Percentiles rank a stretch among this genome's conserved stretches.
Evolutionary conservation across 2,329 filamentous ascomycete genomes (phyloP).

Genomic region (Botrytis byssoidea): DNA sequence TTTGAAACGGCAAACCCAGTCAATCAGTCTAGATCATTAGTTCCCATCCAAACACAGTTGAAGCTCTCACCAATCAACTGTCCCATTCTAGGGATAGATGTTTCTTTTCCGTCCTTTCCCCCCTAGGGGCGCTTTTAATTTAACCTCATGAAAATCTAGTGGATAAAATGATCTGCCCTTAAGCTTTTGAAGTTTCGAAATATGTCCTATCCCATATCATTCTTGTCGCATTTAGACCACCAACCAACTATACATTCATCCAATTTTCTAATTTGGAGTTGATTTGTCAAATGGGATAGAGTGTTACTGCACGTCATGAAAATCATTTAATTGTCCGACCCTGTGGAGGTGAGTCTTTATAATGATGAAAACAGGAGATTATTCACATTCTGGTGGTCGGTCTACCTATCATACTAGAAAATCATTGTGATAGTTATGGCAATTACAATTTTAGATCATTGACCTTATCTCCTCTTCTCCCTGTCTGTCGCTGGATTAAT

Average conservation of each 20-base stretch:
- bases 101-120: not conserved
- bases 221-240: not conserved
- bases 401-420: not conserved
- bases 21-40: not conserved
- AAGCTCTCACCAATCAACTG: not conserved
- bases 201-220: not conserved
- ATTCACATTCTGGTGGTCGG: not conserved
- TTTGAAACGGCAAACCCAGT: slow-evolving; percentile 3
- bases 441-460: not conserved
- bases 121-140: slow-evolving; percentile 9
- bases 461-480: not conserved
- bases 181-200: slow-evolving; percentile 14
- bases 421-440: not conserved
- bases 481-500: not conserved
- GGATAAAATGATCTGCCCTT: not conserved
- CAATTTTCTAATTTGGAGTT: not conserved
- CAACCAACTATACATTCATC: not conserved
- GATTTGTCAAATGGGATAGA: not conserved
- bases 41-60: not conserved
- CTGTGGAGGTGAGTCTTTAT: not conserved
- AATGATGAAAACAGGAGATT: not conserved
- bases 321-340: not conserved
- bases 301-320: not conserved
- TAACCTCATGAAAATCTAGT: not conserved
- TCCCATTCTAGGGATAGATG: not conserved